Evolutionary conservation across 805 yeast species (phyloP).

Genomic region (Blastobotrys peoriensis): DNA sequence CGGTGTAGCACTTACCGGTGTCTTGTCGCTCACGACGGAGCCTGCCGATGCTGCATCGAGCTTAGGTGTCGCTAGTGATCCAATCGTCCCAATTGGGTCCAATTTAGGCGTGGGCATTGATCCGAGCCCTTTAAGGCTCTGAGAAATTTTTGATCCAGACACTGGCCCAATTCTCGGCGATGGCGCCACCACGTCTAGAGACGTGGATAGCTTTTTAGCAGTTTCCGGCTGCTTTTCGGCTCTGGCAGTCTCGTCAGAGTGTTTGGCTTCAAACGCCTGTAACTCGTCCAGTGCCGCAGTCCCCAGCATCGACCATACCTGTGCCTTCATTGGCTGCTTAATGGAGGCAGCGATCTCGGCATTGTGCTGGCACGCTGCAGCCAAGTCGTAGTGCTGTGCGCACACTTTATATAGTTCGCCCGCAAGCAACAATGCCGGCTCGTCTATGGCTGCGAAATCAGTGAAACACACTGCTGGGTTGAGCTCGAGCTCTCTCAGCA

Average conservation of each 20-base stretch:
- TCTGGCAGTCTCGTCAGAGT: neutral
- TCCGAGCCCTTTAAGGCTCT: too few relatives aligned
- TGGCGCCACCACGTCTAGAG: neutral
- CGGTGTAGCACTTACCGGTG: neutral
- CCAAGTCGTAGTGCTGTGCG: conserved; percentile 44
- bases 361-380: conserved; percentile 53
- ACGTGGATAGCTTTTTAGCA: neutral
- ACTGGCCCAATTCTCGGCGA: neutral
- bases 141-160: neutral
- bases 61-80: neutral
- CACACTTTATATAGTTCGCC: conserved; percentile 18
- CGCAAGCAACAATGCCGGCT: conserved; percentile 16
- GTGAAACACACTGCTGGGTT: conserved; percentile 15
- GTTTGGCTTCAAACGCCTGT: conserved; percentile 7
- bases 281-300: conserved; percentile 39
- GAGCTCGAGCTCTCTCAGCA: conserved; percentile 4
- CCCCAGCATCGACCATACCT: conserved; percentile 55
- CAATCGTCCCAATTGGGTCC: neutral
- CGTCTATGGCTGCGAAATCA: conserved; percentile 14
- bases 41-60: neutral
- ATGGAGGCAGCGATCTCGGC: conserved; percentile 38
- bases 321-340: conserved; percentile 37
- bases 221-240: neutral
- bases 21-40: neutral
- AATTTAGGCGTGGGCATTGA: neutral